A percentile compares a stretch with the other conserved stretches of the same genome.
Evolutionary conservation across 108 stramenopile genomes (phyloP).

Genomic region (Nitzschia sp.): DNA sequence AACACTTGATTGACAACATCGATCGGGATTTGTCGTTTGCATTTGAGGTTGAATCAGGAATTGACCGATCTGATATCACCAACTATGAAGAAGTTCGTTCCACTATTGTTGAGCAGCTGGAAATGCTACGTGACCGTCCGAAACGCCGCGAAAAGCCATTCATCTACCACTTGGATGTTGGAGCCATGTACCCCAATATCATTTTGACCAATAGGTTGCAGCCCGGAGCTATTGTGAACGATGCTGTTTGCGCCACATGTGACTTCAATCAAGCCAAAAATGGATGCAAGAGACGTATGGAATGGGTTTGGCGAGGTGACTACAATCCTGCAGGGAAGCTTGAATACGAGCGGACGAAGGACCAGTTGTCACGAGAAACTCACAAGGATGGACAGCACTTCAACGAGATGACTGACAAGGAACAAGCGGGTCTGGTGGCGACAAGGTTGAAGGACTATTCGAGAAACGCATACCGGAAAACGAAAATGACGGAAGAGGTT

Average conservation of each 20-base stretch:
- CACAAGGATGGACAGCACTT: constrained; percentile 73
- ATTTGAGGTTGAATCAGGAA: constrained; percentile 94
- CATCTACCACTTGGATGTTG: constrained; percentile 98
- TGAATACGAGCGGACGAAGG: constrained; percentile 85
- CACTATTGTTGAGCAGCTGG: constrained; percentile 90
- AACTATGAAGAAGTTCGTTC: constrained; percentile 95
- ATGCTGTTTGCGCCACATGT: constrained; percentile 94
- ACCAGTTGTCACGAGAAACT: constrained; percentile 83
- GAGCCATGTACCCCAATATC: constrained; percentile 99
- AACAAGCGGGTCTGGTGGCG: constrained; percentile 80
- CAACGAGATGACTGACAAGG: constrained; percentile 69
- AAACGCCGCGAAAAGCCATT: constrained; percentile 88
- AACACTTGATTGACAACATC: constrained; percentile 93
- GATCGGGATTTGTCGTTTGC: constrained; percentile 96
- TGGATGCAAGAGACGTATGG: constrained; percentile 94
- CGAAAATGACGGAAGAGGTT: constrained; percentile 94
- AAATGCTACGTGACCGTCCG: constrained; percentile 92
- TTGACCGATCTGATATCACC: constrained; percentile 80
- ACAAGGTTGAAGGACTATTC: constrained; percentile 90
- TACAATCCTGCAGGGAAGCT: constrained; percentile 84
- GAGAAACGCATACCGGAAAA: constrained; percentile 94
- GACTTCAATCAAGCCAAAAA: constrained; percentile 95
- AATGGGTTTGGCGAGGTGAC: constrained; percentile 99
- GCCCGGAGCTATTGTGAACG: constrained; percentile 94
- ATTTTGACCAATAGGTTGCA: constrained; percentile 98